Conservation (phyloP, 208 protist genomes). For the Zelonia costaricensis region DNA sequence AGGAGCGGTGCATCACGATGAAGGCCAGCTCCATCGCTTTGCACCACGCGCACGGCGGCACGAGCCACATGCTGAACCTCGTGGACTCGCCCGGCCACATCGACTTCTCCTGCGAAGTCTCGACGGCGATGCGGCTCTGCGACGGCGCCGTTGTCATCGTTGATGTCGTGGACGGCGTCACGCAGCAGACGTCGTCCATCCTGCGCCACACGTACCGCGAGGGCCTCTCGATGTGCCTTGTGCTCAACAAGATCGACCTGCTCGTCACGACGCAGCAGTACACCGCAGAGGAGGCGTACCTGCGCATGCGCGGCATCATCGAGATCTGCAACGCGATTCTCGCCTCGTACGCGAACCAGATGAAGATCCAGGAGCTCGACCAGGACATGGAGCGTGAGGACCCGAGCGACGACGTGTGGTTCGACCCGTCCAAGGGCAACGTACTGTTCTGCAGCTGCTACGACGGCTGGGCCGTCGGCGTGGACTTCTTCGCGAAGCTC, state of each 20-base stretch:
- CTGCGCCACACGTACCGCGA: slow-evolving; percentile 96
- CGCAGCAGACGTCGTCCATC: slow-evolving; percentile 94
- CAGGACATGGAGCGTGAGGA: slow-evolving; percentile 79
- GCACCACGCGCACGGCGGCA: slow-evolving; percentile 59
- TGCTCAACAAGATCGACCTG: slow-evolving; percentile 99
- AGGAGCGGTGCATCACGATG: slow-evolving; percentile 99
- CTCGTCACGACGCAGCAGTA: slow-evolving; percentile 94
- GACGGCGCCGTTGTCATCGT: slow-evolving; percentile 98
- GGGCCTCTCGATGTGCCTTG: slow-evolving; percentile 94
- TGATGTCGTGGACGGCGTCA: slow-evolving; percentile 98
- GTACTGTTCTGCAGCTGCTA: slow-evolving; percentile 97
- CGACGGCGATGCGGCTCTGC: slow-evolving; percentile 96
- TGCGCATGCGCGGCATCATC: slow-evolving; percentile 94
- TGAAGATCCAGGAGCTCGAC: slow-evolving; percentile 84
- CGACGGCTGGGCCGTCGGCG: slow-evolving; percentile 92
- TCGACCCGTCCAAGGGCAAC: slow-evolving; percentile 96
- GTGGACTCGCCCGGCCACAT: slow-evolving; percentile 99
- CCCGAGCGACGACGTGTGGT: slow-evolving; percentile 93
- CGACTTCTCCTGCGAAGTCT: slow-evolving; percentile 98
- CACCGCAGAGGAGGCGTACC: slow-evolving; percentile 89
- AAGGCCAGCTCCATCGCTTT: slow-evolving; percentile 98
- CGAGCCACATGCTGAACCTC: slow-evolving; percentile 95
- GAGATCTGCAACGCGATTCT: slow-evolving; percentile 94
- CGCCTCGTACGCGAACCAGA: slow-evolving; percentile 78
- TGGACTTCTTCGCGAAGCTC: slow-evolving; percentile 91